Conservation (phyloP, 257 asterid species). For the Scutellaria galericulata region DNA sequence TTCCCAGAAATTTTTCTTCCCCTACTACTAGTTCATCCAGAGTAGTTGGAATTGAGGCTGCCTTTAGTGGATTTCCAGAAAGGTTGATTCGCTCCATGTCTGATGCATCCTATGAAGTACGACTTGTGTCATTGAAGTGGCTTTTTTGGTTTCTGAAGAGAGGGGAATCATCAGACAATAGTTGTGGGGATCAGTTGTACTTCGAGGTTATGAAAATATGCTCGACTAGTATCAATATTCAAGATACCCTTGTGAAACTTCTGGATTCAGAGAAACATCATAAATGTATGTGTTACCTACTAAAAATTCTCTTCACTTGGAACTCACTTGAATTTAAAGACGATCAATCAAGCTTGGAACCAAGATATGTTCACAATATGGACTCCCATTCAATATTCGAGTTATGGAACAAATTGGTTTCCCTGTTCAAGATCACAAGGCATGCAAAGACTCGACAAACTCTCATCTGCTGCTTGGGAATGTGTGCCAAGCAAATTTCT, state of each 20-base stretch:
- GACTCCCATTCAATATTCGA: constrained; percentile 55
- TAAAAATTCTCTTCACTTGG: constrained; percentile 84
- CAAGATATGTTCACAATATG: constrained; percentile 57
- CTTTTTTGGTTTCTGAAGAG: constrained; percentile 65
- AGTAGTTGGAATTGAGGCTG: constrained; percentile 46
- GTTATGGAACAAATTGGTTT: constrained; percentile 79
- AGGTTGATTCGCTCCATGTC: constrained; percentile 63
- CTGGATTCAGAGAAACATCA: constrained; percentile 77
- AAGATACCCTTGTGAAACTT: constrained; percentile 58
- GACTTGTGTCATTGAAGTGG: constrained; percentile 87
- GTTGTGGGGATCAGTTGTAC: constrained; percentile 38
- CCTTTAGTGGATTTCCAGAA: constrained; percentile 56
- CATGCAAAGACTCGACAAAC: constrained; percentile 75
- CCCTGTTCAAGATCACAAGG: constrained; percentile 68
- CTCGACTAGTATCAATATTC: constrained; percentile 62
- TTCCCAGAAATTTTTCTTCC: constrained; percentile 39
- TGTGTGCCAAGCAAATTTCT: constrained; percentile 67
- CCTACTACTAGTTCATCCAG: constrained; percentile 48
- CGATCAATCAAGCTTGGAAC: constrained; percentile 39
- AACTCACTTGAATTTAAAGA: constrained; percentile 57
- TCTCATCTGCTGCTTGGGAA: constrained; percentile 91
- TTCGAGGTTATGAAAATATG: constrained; percentile 51
- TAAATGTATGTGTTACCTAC: constrained; percentile 72
- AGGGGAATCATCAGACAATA: constrained; percentile 42
- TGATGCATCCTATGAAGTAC: constrained; percentile 84